A percentile compares a stretch with the other conserved stretches of the same genome.
Evolutionary conservation across 176 grass and related monocot genomes (phyloP).

Genomic region (Cocos nucifera): DNA sequence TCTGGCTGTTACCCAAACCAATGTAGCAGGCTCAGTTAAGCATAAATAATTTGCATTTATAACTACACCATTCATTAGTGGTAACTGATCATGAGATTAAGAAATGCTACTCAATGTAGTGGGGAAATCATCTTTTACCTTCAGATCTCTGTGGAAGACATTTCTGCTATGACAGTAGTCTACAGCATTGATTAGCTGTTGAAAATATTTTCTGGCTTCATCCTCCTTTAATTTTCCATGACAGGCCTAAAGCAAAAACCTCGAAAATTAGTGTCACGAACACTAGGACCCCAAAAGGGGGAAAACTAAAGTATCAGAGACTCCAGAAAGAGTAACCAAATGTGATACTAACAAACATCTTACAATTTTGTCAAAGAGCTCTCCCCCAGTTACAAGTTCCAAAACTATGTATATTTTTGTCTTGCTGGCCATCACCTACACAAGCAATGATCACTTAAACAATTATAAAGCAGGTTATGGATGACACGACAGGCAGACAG

Average conservation of each 20-base stretch:
- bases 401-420: slow-evolving; percentile 98
- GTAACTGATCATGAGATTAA: no score
- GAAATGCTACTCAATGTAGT: no score
- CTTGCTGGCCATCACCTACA: slow-evolving; percentile 98
- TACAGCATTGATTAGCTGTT: slow-evolving; percentile 92
- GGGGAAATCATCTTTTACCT: slow-evolving; percentile 28
- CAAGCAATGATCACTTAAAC: background rate
- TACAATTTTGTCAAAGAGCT: slow-evolving; percentile 98
- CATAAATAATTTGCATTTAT: background rate
- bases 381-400: slow-evolving; percentile 82
- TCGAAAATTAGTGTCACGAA: background rate
- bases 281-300: no score
- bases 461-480: no score
- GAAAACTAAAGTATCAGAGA: background rate
- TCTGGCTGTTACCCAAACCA: slow-evolving; percentile 49
- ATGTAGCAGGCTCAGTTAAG: background rate
- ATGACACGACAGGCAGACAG: no score
- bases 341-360: slow-evolving; percentile 4
- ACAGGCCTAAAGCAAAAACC: slow-evolving; percentile 39
- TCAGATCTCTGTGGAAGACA: slow-evolving; percentile 87
- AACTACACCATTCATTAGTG: no score
- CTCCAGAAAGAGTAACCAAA: background rate
- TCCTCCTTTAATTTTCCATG: slow-evolving; percentile 83
- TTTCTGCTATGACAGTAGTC: slow-evolving; percentile 98
- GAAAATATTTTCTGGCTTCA: slow-evolving; percentile 95